Evolutionary conservation across 2,329 filamentous ascomycete genomes (phyloP), one percentile per base, ranked within the genome.

Genomic region (Epicoccum nigrum): DNA sequence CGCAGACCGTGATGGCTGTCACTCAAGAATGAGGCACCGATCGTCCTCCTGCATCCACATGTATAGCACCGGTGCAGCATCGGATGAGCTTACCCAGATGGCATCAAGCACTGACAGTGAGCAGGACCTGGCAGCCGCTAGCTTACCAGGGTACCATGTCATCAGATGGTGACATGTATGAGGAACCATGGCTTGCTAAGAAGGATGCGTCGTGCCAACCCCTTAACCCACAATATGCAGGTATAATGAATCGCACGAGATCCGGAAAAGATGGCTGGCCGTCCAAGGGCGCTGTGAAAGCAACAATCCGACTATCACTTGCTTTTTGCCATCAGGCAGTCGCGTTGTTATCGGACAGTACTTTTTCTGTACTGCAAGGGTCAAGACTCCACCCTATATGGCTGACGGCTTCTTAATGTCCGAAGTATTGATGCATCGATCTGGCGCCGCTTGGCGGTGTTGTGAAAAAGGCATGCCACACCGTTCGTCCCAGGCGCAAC

Each of bases 261-360:
- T 9, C 9, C 23, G 23, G 23, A 9, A 25, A 25, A 25, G 23
- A 7, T 25, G 23, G 23, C 23, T 9, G 9, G 23, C 23, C 23
- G 9, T 25, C 9, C 6, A 7, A 7, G 23, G 9, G 23, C 9
- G 9, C 6, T 25, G 23, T 25, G 6, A 25, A 25, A 25, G 9
- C 23, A 25, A 25, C 23, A 9, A 25, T 25, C 9, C 23, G n/a
- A n/a, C n/a, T 35, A 6, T 28, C 12, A 7, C 25, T 45, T 51
- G 31, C 31, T 51, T 46, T 46, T 52, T 43, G 32, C 49, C 37
- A 31, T 28, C 23, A 6, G 23, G 23, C 39, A 46, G 42, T 41
- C 48, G 41, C 2, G 9, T 7, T 9, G 23, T 9, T 6, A 25
- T 25, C 23, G 9, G 9, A 9, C 6, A 6, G 23, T 25, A 4